phyloP scores from a whole-genome alignment of 2,329 filamentous ascomycete species.

The Colletotrichum horii region DNA sequence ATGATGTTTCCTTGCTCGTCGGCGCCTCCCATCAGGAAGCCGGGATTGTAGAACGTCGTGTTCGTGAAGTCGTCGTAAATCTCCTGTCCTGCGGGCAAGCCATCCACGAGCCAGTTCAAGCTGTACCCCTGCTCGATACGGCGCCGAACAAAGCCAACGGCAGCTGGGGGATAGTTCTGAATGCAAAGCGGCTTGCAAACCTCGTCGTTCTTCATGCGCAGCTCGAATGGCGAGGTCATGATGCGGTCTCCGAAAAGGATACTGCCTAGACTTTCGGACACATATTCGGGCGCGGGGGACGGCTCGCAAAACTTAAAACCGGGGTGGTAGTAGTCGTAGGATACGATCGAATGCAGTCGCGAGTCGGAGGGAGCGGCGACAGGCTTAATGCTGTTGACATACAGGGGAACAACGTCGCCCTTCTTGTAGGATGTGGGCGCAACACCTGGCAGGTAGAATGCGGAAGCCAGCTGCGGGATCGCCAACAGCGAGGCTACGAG shows the following conservation, averaged over 20 bases:
- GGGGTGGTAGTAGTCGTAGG: constrained; percentile 94
- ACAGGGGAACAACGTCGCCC: constrained; percentile 81
- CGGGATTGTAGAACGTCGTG: constrained; percentile 86
- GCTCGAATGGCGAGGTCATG: constrained; percentile 91
- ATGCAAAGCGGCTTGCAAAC: constrained; percentile 83
- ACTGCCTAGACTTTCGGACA: constrained; percentile 90
- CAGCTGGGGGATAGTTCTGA: constrained; percentile 65
- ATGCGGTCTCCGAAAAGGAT: constrained; percentile 98
- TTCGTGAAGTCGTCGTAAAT: constrained; percentile 78
- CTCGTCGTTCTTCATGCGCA: constrained; percentile 87
- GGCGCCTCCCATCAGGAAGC: constrained; percentile 77
- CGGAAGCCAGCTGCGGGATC: constrained; percentile 61
- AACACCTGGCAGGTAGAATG: constrained; percentile 96
- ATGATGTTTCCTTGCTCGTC: constrained; percentile 61
- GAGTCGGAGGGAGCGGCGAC: constrained; percentile 78
- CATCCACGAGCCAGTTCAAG: constrained; percentile 95
- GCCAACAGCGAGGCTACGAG: constrained; percentile 56
- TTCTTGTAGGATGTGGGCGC: constrained; percentile 89
- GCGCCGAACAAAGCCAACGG: constrained; percentile 80
- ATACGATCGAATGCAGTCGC: constrained; percentile 88
- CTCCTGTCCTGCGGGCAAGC: constrained; percentile 86
- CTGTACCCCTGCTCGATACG: constrained; percentile 87
- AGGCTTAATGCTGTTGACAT: constrained; percentile 92
- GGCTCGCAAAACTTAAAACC: constrained; percentile 89
- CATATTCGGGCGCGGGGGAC: constrained; percentile 74